Percentiles rank a stretch among this genome's conserved stretches.
Evolutionary conservation across 2,329 filamentous ascomycete genomes (phyloP).

Genomic region (Aspergillus sclerotialis): DNA sequence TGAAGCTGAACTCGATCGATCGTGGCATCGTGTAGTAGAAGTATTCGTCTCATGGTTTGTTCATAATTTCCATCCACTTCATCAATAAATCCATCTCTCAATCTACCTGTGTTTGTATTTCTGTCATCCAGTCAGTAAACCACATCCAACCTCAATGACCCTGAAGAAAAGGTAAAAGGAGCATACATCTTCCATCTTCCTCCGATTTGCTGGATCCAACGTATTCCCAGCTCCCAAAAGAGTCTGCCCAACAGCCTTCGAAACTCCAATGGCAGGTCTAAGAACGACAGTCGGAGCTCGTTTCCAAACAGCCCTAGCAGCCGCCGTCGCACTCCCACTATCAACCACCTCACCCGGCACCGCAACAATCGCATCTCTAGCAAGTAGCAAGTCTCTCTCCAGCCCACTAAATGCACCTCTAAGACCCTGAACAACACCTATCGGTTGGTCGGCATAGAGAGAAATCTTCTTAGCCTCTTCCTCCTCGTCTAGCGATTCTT

Average conservation of each 20-base stretch:
- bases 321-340: constrained; percentile 70
- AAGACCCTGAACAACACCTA: constrained; percentile 79
- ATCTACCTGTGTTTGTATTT: constrained; percentile 39
- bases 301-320: constrained; percentile 68
- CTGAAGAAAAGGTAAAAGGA: background rate
- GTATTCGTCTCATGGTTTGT: too few species aligned
- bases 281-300: constrained; percentile 91
- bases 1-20: too few species aligned
- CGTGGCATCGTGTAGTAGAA: too few species aligned
- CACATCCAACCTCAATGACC: too few species aligned
- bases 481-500: constrained; percentile 58
- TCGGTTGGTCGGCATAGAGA: constrained; percentile 88
- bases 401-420: constrained; percentile 75
- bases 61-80: background rate
- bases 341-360: constrained; percentile 90
- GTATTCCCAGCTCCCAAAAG: constrained; percentile 88
- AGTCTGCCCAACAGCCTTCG: constrained; percentile 80
- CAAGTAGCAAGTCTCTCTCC: constrained; percentile 77
- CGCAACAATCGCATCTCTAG: constrained; percentile 86
- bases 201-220: constrained; percentile 73
- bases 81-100: constrained; percentile 1
- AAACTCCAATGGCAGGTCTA: constrained; percentile 81
- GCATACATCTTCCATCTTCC: constrained; percentile 84
- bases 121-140: constrained; percentile 14
- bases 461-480: constrained; percentile 74